A percentile compares a stretch with the other conserved stretches of the same genome.
These are phyloP conservation scores for Boletus vinaceobasis DNA, from an alignment of 768 basidiomycete species.

Conservation along the genomic window DNA sequence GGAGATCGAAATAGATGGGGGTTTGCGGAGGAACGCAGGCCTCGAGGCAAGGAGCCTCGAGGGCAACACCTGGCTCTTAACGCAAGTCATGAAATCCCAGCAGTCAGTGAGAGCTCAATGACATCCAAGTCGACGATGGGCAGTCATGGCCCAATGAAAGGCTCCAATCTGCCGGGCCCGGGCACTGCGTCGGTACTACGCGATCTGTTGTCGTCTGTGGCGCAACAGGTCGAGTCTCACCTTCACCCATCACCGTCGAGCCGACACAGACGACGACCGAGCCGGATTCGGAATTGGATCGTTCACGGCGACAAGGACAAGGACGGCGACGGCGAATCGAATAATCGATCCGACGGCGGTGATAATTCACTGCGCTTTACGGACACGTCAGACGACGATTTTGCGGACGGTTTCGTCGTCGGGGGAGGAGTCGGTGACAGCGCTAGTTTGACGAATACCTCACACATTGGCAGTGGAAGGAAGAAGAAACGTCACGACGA, in stretches of 20 bases:
- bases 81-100: neutral
- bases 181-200: conserved; percentile 6
- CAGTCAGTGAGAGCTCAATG: neutral
- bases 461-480: neutral
- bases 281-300: conserved; percentile 18
- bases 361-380: conserved; percentile 17
- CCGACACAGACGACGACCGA: conserved; percentile 10
- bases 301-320: neutral
- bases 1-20: neutral
- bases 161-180: neutral
- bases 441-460: neutral
- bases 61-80: neutral
- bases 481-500: neutral
- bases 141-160: neutral
- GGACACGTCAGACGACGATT: conserved; percentile 16
- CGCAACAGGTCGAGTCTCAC: conserved; percentile 24
- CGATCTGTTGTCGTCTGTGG: conserved; percentile 22
- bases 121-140: neutral
- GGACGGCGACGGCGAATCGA: neutral
- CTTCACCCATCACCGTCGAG: conserved; percentile 4
- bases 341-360: neutral
- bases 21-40: conserved; percentile 3
- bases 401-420: neutral
- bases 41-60: conserved; percentile 13
- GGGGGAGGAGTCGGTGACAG: neutral